Evolutionary conservation across 345 rosid species (phyloP).

Genomic region (Passiflora organensis): DNA sequence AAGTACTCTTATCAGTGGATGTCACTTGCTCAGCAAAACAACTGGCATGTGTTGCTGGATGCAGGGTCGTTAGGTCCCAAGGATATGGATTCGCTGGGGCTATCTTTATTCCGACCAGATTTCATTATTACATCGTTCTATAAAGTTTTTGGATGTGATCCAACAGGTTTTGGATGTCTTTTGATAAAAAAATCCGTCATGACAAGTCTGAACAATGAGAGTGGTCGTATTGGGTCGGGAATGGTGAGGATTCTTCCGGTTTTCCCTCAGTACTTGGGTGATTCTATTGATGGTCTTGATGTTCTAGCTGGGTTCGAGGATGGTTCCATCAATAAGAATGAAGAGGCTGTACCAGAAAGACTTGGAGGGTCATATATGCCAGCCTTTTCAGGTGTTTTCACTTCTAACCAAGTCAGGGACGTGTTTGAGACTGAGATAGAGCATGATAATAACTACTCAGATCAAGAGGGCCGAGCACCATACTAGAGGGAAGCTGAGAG

Average conservation of each 20-base stretch:
- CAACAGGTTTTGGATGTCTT: constrained; percentile 80
- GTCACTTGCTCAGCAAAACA: constrained; percentile 78
- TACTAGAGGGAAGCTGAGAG: constrained; percentile 76
- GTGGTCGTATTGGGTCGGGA: constrained; percentile 64
- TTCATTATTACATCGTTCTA: constrained; percentile 79
- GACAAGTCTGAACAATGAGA: constrained; percentile 59
- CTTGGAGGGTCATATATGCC: constrained; percentile 51
- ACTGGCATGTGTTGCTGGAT: constrained; percentile 80
- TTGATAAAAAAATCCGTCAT: constrained; percentile 82
- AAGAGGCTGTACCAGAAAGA: constrained; percentile 34
- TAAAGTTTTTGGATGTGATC: constrained; percentile 74
- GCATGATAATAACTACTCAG: constrained; percentile 64
- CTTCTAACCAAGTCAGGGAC: constrained; percentile 68
- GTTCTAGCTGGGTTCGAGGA: constrained; percentile 44
- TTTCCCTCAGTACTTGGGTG: constrained; percentile 63
- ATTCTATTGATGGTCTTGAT: constrained; percentile 70
- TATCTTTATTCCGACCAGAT: constrained; percentile 81
- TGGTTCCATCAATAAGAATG: constrained; percentile 26
- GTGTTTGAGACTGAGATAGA: constrained; percentile 72
- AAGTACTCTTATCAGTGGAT: constrained; percentile 92
- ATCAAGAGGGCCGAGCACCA: constrained; percentile 77
- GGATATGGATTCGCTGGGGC: constrained; percentile 84
- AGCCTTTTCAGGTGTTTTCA: constrained; percentile 73
- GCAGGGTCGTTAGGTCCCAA: constrained; percentile 84
- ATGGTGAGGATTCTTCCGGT: constrained; percentile 72